phyloP scores from a whole-genome alignment of 805 yeast genomes.

The Metschnikowia lunata region DNA sequence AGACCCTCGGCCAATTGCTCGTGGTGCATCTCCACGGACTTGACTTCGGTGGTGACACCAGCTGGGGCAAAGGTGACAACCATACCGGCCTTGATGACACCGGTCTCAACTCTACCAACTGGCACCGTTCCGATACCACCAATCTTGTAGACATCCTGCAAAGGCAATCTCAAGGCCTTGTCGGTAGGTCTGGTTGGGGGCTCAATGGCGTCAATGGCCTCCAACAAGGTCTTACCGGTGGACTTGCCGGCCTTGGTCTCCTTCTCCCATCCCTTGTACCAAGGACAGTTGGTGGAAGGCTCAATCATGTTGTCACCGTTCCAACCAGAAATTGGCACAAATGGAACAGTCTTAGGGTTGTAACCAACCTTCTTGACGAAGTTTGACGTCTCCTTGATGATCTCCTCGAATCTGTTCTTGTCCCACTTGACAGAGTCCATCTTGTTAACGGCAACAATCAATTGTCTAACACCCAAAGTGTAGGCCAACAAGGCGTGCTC shows the following conservation, averaged over 20 bases:
- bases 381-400: constrained; percentile 69
- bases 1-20: constrained; percentile 72
- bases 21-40: constrained; percentile 88
- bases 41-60: constrained; percentile 84
- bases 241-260: constrained; percentile 66
- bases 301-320: constrained; percentile 93
- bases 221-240: constrained; percentile 78
- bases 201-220: constrained; percentile 80
- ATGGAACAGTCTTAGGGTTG: constrained; percentile 77
- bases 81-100: constrained; percentile 89
- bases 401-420: constrained; percentile 74
- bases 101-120: constrained; percentile 92
- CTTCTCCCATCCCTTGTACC: constrained; percentile 86
- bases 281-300: constrained; percentile 73
- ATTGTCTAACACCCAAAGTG: constrained; percentile 85
- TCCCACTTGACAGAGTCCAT: constrained; percentile 92
- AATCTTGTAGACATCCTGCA: constrained; percentile 89
- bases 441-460: constrained; percentile 90
- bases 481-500: constrained; percentile 79
- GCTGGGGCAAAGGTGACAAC: constrained; percentile 87
- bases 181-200: constrained; percentile 78
- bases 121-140: constrained; percentile 92
- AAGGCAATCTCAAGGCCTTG: constrained; percentile 85
- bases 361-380: constrained; percentile 83
- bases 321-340: constrained; percentile 85